These are phyloP conservation scores for Coemansia sp. DNA, from an alignment of 192 early-diverging fungal genomes.

Conservation along the genomic window DNA sequence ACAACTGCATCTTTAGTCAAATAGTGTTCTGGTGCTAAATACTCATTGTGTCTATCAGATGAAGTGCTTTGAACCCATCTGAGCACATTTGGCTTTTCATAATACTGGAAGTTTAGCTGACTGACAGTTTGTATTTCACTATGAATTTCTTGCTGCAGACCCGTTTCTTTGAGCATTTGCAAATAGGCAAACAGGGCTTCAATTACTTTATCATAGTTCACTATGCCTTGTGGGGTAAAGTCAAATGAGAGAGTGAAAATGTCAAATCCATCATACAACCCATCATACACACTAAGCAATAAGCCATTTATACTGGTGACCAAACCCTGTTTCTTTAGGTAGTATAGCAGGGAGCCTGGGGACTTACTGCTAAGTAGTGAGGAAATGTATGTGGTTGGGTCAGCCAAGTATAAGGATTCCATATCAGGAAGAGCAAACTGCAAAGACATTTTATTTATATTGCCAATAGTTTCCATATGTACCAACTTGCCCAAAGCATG, in stretches of 20 bases:
- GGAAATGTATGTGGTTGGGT: too few species aligned
- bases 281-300: too few species aligned
- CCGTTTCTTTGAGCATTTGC: constrained; percentile 16
- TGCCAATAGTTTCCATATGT: constrained; percentile 31
- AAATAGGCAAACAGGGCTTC: constrained; percentile 28
- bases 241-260: not conserved
- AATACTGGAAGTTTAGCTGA: not conserved
- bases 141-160: constrained; percentile 14
- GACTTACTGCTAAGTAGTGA: not conserved
- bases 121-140: not conserved
- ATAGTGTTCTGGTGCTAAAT: not conserved
- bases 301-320: not conserved
- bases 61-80: not conserved
- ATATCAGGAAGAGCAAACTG: not conserved
- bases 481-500: constrained; percentile 69
- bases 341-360: not conserved
- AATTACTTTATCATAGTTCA: constrained; percentile 20
- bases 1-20: not conserved
- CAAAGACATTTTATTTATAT: not conserved
- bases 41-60: not conserved
- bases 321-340: not conserved
- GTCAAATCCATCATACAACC: not conserved
- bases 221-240: not conserved
- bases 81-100: not conserved
- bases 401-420: not conserved